Evolutionary conservation across 225 moss, liverwort and hornwort species (phyloP), one percentile per base, ranked within the genome.

Genomic region (Pseudisothecium myosuroides): DNA sequence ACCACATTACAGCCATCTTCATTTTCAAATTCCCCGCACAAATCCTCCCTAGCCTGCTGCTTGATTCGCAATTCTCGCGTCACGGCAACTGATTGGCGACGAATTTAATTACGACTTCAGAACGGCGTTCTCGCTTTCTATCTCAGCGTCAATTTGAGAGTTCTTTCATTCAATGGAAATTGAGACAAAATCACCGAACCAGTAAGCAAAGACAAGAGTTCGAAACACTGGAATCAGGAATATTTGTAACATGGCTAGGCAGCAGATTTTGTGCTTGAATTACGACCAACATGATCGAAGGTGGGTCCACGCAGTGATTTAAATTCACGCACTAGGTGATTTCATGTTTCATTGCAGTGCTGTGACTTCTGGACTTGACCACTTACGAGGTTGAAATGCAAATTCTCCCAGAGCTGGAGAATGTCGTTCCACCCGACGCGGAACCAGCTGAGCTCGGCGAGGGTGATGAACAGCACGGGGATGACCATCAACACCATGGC

Each of bases 311-410:
- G 39, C 63, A 74, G 24, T 39, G 13, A 31, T 54, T 31, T 27
- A 13, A 56, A 71, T n/a, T 37, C 61, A 32, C 22, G 45, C 54
- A 17, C 34, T 34, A 7, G 41, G 36, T 56, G 34, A 43, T 83
- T 83, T 64, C 27, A 83, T 49, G 26, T 36, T 36, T 36, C 36
- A 65, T 26, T 83, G 24, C 34, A 81, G 61, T 22, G 62, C 79
- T 58, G 18, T 39, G 43, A 81, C 22, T 45, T 45, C 81, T 43
- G 31, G 14, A 45, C 45, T 32, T 43, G 61, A 41, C 16, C 15
- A 76, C 88, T 90, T 83, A 94, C 92, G 69, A 94, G 91, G 87
- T 90, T 94, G 90, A 94, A 94, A 82, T 94, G 94, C n/a, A 92
- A 91, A 66, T 91, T 91, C 81, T 94, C 90, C 94, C 94, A 94